A percentile compares a stretch with the other conserved stretches of the same genome.
phyloP scores from a whole-genome alignment of 2,329 filamentous ascomycete species.

The Diaporthe batatas region DNA sequence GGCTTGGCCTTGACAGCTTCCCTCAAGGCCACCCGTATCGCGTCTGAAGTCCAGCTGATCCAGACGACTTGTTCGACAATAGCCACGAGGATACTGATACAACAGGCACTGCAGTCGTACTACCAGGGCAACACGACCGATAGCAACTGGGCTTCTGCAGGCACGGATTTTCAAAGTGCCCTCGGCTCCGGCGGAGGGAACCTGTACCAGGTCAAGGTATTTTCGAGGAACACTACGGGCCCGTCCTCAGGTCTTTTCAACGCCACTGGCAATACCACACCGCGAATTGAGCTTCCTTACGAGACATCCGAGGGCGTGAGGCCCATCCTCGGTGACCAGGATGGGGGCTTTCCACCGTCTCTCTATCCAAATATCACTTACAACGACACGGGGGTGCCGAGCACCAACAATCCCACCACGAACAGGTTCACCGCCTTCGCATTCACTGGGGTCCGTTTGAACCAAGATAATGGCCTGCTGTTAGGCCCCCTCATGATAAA shows the following conservation, averaged over 20 bases:
- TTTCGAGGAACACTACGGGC: constrained; percentile 75
- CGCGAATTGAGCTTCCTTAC: constrained; percentile 73
- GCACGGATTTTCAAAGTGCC: constrained; percentile 77
- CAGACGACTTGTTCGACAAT: constrained; percentile 81
- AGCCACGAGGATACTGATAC: constrained; percentile 74
- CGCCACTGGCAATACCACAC: constrained; percentile 66
- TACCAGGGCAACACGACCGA: constrained; percentile 68
- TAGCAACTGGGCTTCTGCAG: constrained; percentile 72
- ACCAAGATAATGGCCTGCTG: constrained; percentile 71
- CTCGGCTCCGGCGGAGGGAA: constrained; percentile 69
- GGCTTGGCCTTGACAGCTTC: constrained; percentile 84
- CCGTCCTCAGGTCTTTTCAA: constrained; percentile 70
- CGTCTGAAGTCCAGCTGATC: constrained; percentile 83
- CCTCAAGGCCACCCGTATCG: constrained; percentile 85
- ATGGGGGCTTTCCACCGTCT: constrained; percentile 76
- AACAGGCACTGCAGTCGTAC: constrained; percentile 64
- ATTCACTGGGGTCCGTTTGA: constrained; percentile 65
- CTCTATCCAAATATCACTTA: constrained; percentile 88
- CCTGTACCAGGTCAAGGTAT: constrained; percentile 80
- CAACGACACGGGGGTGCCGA: constrained; percentile 57
- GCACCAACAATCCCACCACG: constrained; percentile 56
- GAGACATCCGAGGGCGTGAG: constrained; percentile 66
- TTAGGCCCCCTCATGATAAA: constrained; percentile 83
- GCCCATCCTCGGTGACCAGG: constrained; percentile 72
- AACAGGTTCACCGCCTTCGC: constrained; percentile 60